Percentiles rank a stretch among this genome's conserved stretches.
phyloP scores from a whole-genome alignment of 2,329 filamentous ascomycete genomes.

The Paramyrothecium sp. region DNA sequence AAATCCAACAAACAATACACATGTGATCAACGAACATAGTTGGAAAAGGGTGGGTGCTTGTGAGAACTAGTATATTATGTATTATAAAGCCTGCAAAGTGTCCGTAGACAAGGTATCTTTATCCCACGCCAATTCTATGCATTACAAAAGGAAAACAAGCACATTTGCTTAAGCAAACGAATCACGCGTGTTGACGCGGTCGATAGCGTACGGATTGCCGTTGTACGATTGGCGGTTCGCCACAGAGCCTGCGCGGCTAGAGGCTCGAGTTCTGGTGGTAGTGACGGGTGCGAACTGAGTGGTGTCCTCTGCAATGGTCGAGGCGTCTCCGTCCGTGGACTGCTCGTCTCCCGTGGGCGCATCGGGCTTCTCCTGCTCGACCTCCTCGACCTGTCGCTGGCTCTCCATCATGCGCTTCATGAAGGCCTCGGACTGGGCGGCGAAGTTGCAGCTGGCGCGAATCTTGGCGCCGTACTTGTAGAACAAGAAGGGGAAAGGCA shows the following conservation, averaged over 20 bases:
- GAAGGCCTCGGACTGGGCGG: constrained; percentile 1
- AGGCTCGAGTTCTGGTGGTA: not conserved
- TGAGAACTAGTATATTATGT: too few relatives aligned
- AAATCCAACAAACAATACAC: too few relatives aligned
- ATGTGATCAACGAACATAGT: too few relatives aligned
- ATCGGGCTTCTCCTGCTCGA: not conserved
- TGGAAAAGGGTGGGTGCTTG: too few relatives aligned
- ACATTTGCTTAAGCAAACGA: not conserved
- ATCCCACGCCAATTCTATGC: not conserved
- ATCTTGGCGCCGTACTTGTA: constrained; percentile 2
- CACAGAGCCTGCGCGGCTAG: not conserved
- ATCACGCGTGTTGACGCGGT: not conserved
- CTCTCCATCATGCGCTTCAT: not conserved
- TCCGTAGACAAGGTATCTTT: not conserved
- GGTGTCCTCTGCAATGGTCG: not conserved
- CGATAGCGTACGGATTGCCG: not conserved
- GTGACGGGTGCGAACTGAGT: not conserved
- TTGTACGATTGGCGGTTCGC: not conserved
- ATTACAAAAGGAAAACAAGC: not conserved
- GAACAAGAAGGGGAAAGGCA: constrained; percentile 32
- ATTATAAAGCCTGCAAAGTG: not conserved
- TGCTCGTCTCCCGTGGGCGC: not conserved
- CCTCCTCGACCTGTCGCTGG: not conserved
- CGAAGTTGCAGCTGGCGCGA: not conserved
- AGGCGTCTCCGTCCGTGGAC: not conserved